phyloP scores from a whole-genome alignment of 2,329 filamentous ascomycete genomes.

The Colletotrichum salicis region DNA sequence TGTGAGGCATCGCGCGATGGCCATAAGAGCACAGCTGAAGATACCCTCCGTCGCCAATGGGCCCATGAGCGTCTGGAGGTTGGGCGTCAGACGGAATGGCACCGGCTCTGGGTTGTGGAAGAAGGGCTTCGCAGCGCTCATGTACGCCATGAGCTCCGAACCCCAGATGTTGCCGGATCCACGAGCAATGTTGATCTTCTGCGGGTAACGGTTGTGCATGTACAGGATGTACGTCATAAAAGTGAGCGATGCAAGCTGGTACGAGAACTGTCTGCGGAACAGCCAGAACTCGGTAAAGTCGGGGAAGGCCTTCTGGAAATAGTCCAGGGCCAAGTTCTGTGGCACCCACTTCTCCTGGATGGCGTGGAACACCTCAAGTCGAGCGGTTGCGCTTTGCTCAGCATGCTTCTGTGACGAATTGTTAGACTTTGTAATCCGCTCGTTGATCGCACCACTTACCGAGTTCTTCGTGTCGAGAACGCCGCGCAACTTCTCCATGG shows the following conservation, averaged over 20 bases:
- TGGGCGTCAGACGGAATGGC: slow-evolving; percentile 96
- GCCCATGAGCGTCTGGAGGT: slow-evolving; percentile 95
- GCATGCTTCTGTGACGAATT: slow-evolving; percentile 64
- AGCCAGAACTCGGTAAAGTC: slow-evolving; percentile 97
- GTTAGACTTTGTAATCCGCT: slow-evolving; percentile 36
- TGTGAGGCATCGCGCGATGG: slow-evolving; percentile 91
- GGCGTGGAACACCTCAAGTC: slow-evolving; percentile 91
- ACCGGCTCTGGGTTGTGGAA: slow-evolving; percentile 97
- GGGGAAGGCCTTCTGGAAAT: slow-evolving; percentile 89
- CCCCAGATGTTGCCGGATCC: slow-evolving; percentile 95
- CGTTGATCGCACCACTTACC: slow-evolving; percentile 52
- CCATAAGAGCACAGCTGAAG: slow-evolving; percentile 95
- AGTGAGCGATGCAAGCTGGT: slow-evolving; percentile 92
- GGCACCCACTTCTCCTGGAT: slow-evolving; percentile 96
- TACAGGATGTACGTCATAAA: slow-evolving; percentile 99
- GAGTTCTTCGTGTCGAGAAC: slow-evolving; percentile 75
- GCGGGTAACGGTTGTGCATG: slow-evolving; percentile 95
- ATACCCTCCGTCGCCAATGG: slow-evolving; percentile 96
- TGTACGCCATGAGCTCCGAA: slow-evolving; percentile 89
- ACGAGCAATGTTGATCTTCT: slow-evolving; percentile 92
- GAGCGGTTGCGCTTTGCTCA: slow-evolving; percentile 77
- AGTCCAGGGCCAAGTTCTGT: slow-evolving; percentile 82
- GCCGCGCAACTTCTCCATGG: slow-evolving; percentile 90
- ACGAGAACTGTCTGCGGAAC: slow-evolving; percentile 96
- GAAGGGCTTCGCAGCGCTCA: slow-evolving; percentile 84